Conservation (phyloP, 2,329 filamentous ascomycete genomes). For the Plectosphaerella sp. region DNA sequence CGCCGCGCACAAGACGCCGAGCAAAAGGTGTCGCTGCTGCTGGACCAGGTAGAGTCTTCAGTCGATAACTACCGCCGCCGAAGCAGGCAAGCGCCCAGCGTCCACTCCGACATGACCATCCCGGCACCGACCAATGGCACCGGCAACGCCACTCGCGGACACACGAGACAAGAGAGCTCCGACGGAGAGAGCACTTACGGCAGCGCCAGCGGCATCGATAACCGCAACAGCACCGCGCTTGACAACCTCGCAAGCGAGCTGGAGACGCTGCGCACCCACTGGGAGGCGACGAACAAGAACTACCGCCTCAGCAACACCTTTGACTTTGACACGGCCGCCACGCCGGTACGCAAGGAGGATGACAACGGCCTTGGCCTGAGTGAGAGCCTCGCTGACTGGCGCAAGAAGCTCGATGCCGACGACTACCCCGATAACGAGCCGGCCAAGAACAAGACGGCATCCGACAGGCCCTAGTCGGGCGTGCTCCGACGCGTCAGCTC, state of each 20-base stretch:
- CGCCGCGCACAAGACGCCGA: constrained; percentile 85
- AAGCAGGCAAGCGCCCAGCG: constrained; percentile 52
- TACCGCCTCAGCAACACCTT: constrained; percentile 88
- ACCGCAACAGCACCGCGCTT: constrained; percentile 63
- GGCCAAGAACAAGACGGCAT: constrained; percentile 11
- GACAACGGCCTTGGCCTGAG: constrained; percentile 51
- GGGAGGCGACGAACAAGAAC: constrained; percentile 94
- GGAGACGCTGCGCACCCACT: constrained; percentile 83
- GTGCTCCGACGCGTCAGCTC: constrained; percentile 14
- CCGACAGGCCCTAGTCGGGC: constrained; percentile 13
- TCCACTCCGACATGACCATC: constrained; percentile 39
- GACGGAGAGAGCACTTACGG: constrained; percentile 61
- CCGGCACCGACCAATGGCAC: constrained; percentile 26
- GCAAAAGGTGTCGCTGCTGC: constrained; percentile 83
- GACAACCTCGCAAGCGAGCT: constrained; percentile 91
- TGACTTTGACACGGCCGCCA: constrained; percentile 62
- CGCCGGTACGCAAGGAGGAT: constrained; percentile 34
- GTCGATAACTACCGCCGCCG: constrained; percentile 92
- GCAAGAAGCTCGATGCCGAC: constrained; percentile 65
- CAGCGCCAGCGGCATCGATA: constrained; percentile 36
- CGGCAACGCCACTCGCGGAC: constrained; percentile 25
- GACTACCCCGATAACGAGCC: constrained; percentile 20
- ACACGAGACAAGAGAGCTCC: constrained; percentile 51
- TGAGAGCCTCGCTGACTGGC: constrained; percentile 74
- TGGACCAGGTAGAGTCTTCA: constrained; percentile 90